Evolutionary conservation across 345 rosid genomes (phyloP), one percentile per base, ranked within the genome.

Genomic region (Ricinus communis): DNA sequence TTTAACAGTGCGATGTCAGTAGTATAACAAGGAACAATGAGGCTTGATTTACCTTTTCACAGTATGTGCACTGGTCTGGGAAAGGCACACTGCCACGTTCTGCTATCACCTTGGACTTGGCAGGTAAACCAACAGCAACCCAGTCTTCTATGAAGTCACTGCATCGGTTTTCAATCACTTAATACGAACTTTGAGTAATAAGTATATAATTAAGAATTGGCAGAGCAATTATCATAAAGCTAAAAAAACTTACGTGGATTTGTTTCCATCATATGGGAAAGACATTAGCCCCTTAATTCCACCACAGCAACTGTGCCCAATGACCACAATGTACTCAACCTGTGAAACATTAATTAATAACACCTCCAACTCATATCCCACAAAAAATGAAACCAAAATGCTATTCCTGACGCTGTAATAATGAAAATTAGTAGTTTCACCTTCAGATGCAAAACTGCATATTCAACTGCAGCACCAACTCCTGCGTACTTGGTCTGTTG

Each of bases 131-230:
- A 61, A 90, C 76, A 73, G 88, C 88, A 31, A 91, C 98, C 98
- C 98, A 94, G 30, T 94, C 97, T 82, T 94, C 97, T 11, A 94
- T 94, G 85, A 94, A 94, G 65, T 94, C 97, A 65, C 98, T 94
- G 88, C 78, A 76, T 16, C 11, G 67, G 1, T 54, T 61, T n/a
- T 22, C 74, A 68, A 65, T 50, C 66, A 47, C 13, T 50, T 8
- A 21, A 66, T 21, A 53, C 5, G 46, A 50, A 57, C 58, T 43
- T 45, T 36, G 2, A 33, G 6, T 2, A 33, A 43, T 43, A 43
- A 43, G 1, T 43, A 43, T 43, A 9, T 12, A 43, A 43, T 43
- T 3, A 33, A 6, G 6, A 33, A 33, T 6, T 33, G 2, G 38
- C 38, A 33, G n/a, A n/a, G n/a, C n/a, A n/a, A n/a, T n/a, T n/a